Evolutionary conservation across 2,329 filamentous ascomycete genomes (phyloP).

Genomic region (Chrysoporthe cubensis): DNA sequence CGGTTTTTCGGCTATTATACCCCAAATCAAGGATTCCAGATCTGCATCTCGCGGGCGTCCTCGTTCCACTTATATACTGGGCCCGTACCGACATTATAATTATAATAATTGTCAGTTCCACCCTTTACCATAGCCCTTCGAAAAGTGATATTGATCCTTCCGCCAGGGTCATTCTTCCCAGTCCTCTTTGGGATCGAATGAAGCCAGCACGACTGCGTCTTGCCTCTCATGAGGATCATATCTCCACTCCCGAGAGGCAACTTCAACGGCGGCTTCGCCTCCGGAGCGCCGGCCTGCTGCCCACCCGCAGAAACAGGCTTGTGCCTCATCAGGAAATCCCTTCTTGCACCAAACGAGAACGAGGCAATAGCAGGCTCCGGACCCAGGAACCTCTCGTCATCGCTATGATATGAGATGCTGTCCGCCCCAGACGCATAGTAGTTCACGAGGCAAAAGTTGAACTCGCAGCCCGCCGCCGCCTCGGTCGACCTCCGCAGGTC

Average conservation of each 20-base stretch:
- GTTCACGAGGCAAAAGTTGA: slow-evolving; percentile 82
- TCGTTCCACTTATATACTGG: slow-evolving; percentile 71
- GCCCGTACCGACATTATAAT: slow-evolving; percentile 78
- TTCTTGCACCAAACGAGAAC: slow-evolving; percentile 70
- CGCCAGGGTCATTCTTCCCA: slow-evolving; percentile 63
- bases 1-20: slow-evolving; percentile 26
- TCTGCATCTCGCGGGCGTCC: slow-evolving; percentile 52
- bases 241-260: slow-evolving; percentile 67
- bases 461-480: slow-evolving; percentile 65
- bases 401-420: slow-evolving; percentile 79
- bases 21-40: slow-evolving; percentile 38
- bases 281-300: slow-evolving; percentile 31
- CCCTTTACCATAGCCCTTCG: slow-evolving; percentile 70
- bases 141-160: slow-evolving; percentile 79
- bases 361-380: slow-evolving; percentile 72
- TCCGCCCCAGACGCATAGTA: slow-evolving; percentile 80
- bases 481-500: slow-evolving; percentile 66
- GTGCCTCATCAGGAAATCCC: slow-evolving; percentile 81
- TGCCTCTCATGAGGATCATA: slow-evolving; percentile 78
- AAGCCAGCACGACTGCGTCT: slow-evolving; percentile 76
- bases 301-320: slow-evolving; percentile 57
- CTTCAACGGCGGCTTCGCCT: slow-evolving; percentile 52
- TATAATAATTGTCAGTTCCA: slow-evolving; percentile 82
- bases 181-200: slow-evolving; percentile 78
- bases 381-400: slow-evolving; percentile 79